phyloP scores from a whole-genome alignment of 2,329 filamentous ascomycete genomes.

The Thielaviopsis ethacetica region DNA sequence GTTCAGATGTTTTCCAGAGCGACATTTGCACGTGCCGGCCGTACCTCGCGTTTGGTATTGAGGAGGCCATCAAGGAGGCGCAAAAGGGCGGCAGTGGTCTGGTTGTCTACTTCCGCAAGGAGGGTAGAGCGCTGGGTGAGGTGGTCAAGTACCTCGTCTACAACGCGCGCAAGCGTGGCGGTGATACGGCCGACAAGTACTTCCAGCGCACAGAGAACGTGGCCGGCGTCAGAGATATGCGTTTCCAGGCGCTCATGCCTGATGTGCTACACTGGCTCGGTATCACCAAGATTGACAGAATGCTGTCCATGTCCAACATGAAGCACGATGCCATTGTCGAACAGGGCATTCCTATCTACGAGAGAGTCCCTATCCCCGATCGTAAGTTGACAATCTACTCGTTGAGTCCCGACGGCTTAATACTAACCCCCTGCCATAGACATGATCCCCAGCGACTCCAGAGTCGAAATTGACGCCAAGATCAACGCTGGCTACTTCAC shows the following conservation, averaged over 20 bases:
- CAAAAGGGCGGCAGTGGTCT: slow-evolving; percentile 87
- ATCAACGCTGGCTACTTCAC: slow-evolving; percentile 83
- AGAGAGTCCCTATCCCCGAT: slow-evolving; percentile 12
- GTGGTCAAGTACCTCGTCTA: slow-evolving; percentile 81
- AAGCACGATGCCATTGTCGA: slow-evolving; percentile 80
- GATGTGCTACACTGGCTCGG: slow-evolving; percentile 96
- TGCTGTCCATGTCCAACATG: slow-evolving; percentile 89
- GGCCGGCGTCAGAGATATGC: slow-evolving; percentile 90
- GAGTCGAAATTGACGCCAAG: slow-evolving; percentile 98
- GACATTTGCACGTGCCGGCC: slow-evolving; percentile 96
- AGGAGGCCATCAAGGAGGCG: slow-evolving; percentile 93
- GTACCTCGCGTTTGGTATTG: slow-evolving; percentile 91
- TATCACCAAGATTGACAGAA: slow-evolving; percentile 95
- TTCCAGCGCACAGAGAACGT: slow-evolving; percentile 98
- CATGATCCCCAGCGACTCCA: slow-evolving; percentile 82
- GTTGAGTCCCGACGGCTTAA: neutral
- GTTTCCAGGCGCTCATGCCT: slow-evolving; percentile 96
- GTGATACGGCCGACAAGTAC: slow-evolving; percentile 75
- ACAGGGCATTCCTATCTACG: slow-evolving; percentile 34
- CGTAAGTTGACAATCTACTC: slow-evolving; percentile 1
- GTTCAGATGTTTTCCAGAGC: slow-evolving; percentile 91
- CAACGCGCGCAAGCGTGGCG: slow-evolving; percentile 66
- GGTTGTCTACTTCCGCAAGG: slow-evolving; percentile 97
- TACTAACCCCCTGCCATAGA: slow-evolving; percentile 42
- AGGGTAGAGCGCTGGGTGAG: slow-evolving; percentile 84